These are phyloP conservation scores for Botryotinia convoluta DNA, from an alignment of 2,329 filamentous ascomycete genomes.

Conservation along the genomic window DNA sequence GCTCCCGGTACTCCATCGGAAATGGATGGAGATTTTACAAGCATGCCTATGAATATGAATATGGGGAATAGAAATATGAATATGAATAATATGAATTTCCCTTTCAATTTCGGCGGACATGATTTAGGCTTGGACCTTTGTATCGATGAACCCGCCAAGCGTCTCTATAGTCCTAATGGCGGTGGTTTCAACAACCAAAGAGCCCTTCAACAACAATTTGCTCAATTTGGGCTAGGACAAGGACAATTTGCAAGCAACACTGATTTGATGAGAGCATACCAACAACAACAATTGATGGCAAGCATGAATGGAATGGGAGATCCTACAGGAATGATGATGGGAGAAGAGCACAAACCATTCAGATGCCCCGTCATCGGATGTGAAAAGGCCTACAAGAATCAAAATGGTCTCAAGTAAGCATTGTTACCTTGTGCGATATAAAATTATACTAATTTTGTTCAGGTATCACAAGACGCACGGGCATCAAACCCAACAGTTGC, in stretches of 20 bases:
- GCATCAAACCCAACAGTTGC: slow-evolving; percentile 93
- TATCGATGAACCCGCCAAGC: slow-evolving; percentile 94
- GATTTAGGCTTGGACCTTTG: slow-evolving; percentile 56
- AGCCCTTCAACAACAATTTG: slow-evolving; percentile 64
- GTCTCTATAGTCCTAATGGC: slow-evolving; percentile 82
- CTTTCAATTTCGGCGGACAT: slow-evolving; percentile 41
- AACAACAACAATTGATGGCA: slow-evolving; percentile 57
- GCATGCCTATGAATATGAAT: slow-evolving; percentile 53
- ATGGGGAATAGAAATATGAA: slow-evolving; percentile 58
- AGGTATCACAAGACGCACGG: slow-evolving; percentile 78
- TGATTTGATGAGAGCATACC: slow-evolving; percentile 60
- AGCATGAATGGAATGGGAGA: slow-evolving; percentile 34
- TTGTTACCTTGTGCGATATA: not conserved
- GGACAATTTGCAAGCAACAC: slow-evolving; percentile 64
- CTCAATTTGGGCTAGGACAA: slow-evolving; percentile 72
- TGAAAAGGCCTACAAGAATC: slow-evolving; percentile 99
- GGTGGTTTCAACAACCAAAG: slow-evolving; percentile 60
- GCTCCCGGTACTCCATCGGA: slow-evolving; percentile 69
- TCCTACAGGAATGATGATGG: slow-evolving; percentile 50
- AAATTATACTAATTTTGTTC: slow-evolving; percentile 26
- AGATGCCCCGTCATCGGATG: slow-evolving; percentile 97
- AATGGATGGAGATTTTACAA: slow-evolving; percentile 71
- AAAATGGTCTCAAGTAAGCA: slow-evolving; percentile 91
- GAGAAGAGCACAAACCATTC: slow-evolving; percentile 96
- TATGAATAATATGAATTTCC: slow-evolving; percentile 43